Percentiles rank a stretch among this genome's conserved stretches.
Evolutionary conservation across 805 yeast species (phyloP).

Genomic region (Phaffomyces opuntiae): DNA sequence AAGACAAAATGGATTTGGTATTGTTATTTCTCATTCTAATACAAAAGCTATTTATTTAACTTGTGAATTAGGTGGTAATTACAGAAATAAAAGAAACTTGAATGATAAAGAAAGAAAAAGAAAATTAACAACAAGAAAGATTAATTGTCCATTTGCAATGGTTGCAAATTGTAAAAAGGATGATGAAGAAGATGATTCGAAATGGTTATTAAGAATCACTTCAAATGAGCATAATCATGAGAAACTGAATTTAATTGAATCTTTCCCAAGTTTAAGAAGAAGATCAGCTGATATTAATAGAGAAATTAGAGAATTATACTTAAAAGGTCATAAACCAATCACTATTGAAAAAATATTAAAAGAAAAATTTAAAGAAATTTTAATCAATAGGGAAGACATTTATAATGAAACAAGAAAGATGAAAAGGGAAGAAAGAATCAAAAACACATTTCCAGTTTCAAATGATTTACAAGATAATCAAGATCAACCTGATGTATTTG

Average conservation of each 20-base stretch:
- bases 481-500: conserved; percentile 13
- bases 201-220: conserved; percentile 23
- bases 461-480: not conserved
- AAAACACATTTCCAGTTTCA: conserved; percentile 1
- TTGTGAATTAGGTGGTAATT: conserved; percentile 25
- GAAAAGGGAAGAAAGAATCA: conserved; percentile 25
- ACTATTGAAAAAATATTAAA: conserved; percentile 22
- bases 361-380: conserved; percentile 19
- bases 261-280: conserved; percentile 26
- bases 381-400: conserved; percentile 25
- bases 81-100: conserved; percentile 25
- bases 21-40: conserved; percentile 25
- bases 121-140: conserved; percentile 24
- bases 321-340: conserved; percentile 24
- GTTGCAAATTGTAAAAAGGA: conserved; percentile 26
- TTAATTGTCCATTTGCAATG: conserved; percentile 26
- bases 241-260: conserved; percentile 22
- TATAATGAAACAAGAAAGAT: conserved; percentile 27
- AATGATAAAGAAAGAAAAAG: conserved; percentile 26
- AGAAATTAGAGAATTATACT: conserved; percentile 24
- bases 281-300: conserved; percentile 26
- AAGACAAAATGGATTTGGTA: conserved; percentile 25
- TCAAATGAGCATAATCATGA: conserved; percentile 25
- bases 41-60: conserved; percentile 26
- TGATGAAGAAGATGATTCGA: conserved; percentile 21